Percentiles rank a stretch among this genome's conserved stretches.
These are phyloP conservation scores for Erysimum pusillum DNA, from an alignment of 441 rosid species.

Conservation along the genomic window DNA sequence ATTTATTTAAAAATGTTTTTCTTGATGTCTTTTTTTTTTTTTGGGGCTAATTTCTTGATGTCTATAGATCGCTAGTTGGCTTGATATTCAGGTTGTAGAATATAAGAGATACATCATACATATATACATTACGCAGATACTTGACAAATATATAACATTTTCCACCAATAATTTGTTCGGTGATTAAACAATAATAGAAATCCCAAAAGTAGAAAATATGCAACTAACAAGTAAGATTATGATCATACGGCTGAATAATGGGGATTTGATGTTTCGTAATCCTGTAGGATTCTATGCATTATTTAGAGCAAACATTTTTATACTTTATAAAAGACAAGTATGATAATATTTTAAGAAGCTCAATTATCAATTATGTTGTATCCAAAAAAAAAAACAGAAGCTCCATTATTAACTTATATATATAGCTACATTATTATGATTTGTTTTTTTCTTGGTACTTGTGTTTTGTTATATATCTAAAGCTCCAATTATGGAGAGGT, in stretches of 20 bases:
- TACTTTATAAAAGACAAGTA: neutral
- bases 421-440: slow-evolving; percentile 3
- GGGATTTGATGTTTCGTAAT: slow-evolving; percentile 7
- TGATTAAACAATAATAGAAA: slow-evolving; percentile 5
- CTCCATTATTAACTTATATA: slow-evolving; percentile 20
- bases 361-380: neutral
- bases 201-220: slow-evolving; percentile 19
- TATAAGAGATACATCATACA: neutral
- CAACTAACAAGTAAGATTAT: slow-evolving; percentile 10
- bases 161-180: slow-evolving; percentile 7
- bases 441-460: slow-evolving; percentile 27
- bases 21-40: neutral
- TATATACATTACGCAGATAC: neutral
- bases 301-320: neutral
- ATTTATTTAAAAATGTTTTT: slow-evolving; percentile 2
- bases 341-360: neutral
- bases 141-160: slow-evolving; percentile 17
- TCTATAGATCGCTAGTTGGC: neutral
- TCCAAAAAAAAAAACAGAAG: neutral
- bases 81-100: neutral
- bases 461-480: slow-evolving; percentile 22
- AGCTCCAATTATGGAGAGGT: slow-evolving; percentile 43
- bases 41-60: slow-evolving; percentile 16
- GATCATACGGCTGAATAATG: slow-evolving; percentile 17
- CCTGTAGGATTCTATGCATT: slow-evolving; percentile 2